Percentiles rank a stretch among this genome's conserved stretches.
phyloP scores from a whole-genome alignment of 768 basidiomycete species.

The Amylocystis lapponica region DNA sequence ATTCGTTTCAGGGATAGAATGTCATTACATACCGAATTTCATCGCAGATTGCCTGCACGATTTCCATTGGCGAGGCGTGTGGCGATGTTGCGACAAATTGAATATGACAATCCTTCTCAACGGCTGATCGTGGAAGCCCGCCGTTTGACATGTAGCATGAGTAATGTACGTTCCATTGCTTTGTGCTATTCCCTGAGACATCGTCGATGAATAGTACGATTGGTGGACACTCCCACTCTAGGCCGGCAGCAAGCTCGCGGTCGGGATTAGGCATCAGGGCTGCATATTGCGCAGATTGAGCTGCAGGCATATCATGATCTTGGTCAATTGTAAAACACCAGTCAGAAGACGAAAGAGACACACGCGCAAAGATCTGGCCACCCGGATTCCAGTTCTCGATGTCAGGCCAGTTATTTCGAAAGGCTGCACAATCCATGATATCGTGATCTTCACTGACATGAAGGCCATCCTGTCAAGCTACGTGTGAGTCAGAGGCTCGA shows the following conservation, averaged over 20 bases:
- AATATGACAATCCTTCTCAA: slow-evolving; percentile 28
- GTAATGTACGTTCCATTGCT: slow-evolving; percentile 35
- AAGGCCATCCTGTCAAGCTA: no score
- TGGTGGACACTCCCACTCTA: slow-evolving; percentile 17
- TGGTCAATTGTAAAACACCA: slow-evolving; percentile 5
- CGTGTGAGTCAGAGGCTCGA: no score
- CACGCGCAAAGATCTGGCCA: no score
- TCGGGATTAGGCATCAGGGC: slow-evolving; percentile 19
- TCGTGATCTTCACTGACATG: no score
- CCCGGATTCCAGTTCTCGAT: no score
- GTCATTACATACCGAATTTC: slow-evolving; percentile 17
- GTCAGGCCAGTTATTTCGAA: no score
- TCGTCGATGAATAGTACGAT: slow-evolving; percentile 32
- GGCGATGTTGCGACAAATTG: slow-evolving; percentile 28
- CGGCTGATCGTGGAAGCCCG: slow-evolving; percentile 19
- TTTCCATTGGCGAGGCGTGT: slow-evolving; percentile 28
- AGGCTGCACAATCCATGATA: no score
- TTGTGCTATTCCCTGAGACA: slow-evolving; percentile 29
- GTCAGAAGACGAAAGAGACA: no score
- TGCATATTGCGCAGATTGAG: slow-evolving; percentile 4
- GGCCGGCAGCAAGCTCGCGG: slow-evolving; percentile 10
- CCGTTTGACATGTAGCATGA: slow-evolving; percentile 29
- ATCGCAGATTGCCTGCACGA: slow-evolving; percentile 26
- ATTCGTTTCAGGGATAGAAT: background rate
- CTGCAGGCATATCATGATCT: slow-evolving; percentile 1